Percentiles rank a stretch among this genome's conserved stretches.
phyloP scores from a whole-genome alignment of 768 basidiomycete species.

The Trametes cubensis region DNA sequence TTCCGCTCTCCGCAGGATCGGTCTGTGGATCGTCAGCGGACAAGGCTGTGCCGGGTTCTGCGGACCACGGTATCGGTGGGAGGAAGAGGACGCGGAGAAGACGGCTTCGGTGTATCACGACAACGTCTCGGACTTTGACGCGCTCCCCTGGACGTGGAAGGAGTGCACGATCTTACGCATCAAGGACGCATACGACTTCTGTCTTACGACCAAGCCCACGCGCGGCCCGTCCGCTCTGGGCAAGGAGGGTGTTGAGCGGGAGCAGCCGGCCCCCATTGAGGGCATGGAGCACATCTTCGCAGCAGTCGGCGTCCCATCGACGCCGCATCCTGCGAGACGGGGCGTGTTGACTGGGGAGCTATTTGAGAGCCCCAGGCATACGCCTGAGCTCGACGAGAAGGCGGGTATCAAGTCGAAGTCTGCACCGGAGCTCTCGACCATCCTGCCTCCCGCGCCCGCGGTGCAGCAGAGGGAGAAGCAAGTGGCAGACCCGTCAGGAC shows the following conservation, averaged over 20 bases:
- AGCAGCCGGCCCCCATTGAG: conserved; percentile 42
- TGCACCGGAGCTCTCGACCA: conserved; percentile 39
- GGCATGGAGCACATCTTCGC: conserved; percentile 63
- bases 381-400: conserved; percentile 28
- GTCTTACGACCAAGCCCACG: conserved; percentile 50
- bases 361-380: conserved; percentile 54
- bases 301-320: conserved; percentile 53
- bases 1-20: conserved; percentile 50
- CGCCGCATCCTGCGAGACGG: conserved; percentile 57
- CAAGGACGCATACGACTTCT: conserved; percentile 82
- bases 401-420: conserved; percentile 20
- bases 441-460: conserved; percentile 47
- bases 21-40: conserved; percentile 78
- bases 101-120: conserved; percentile 53
- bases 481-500: conserved; percentile 39
- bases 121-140: conserved; percentile 44
- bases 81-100: conserved; percentile 76
- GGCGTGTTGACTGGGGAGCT: conserved; percentile 65
- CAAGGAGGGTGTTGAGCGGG: conserved; percentile 31
- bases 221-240: conserved; percentile 42
- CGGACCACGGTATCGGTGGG: conserved; percentile 83
- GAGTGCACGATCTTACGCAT: conserved; percentile 70
- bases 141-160: conserved; percentile 80
- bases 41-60: conserved; percentile 81
- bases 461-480: conserved; percentile 53